Base-by-base conservation (phyloP, 371 early-diverging fungal genomes). In the Paraphysoderma sedebokerense region DNA sequence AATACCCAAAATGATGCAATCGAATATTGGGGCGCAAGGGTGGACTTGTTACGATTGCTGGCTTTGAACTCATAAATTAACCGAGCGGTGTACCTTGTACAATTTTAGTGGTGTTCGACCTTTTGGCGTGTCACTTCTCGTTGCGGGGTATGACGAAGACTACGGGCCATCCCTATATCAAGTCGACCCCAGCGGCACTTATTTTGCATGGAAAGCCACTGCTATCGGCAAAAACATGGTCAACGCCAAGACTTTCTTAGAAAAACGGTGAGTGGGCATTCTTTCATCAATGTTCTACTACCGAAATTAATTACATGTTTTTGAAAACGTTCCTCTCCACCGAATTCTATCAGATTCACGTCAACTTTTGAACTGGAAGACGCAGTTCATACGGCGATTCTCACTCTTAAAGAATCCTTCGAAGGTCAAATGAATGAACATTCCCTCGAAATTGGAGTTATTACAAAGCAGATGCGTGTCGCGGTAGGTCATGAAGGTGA, bases 211-310 rank as follows among this genome's bases (percentile, higher is more conserved):
- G 97, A 97, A 92, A 66, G 98, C 97, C 13, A 85, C 85, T 29
- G 93, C 97, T 1, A 95, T 98, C 49, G 99, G 99, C 40, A 98
- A 98, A 66, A 92, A 95, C 68, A 93, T 92, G 92, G 70, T 90
- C 48, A 92, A 88, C 67, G 90, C 96, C 52, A 92, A 91, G 75
- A 92, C 92, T 1, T 98, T 98, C 66, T 65, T 98, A 59, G 97
- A 98, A 66, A 98, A 95, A 74, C 67, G 97, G 78, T 85, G 59
- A 22, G 55, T 17, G 24, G 27, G 15, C 3, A 28, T 32, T 20
- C 11, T 35, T 11, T 34, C 38, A 30, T 27, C 30, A 1, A 22
- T 5, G 19, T 42, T 33, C 24, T 23, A 11, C 4, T 36, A n/a
- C 5, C 3, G 3, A 0, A 36, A 36, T 17, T 20, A 36, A 36